phyloP scores from a whole-genome alignment of 176 grass and related monocot species.

The Carex pumila region DNA sequence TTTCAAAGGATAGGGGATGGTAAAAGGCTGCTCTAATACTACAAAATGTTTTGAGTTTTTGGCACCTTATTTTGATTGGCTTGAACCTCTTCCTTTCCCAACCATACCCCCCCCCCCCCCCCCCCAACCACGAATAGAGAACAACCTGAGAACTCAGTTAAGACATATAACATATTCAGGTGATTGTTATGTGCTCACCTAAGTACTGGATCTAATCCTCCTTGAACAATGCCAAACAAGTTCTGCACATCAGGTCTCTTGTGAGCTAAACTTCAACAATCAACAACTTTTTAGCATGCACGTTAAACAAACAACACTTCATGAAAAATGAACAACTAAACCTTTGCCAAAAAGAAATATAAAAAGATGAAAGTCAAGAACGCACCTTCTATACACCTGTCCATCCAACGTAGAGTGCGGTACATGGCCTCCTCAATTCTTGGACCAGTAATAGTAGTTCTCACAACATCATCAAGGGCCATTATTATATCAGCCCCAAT shows the following conservation, averaged over 20 bases:
- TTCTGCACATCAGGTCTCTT: slow-evolving; percentile 89
- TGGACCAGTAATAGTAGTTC: slow-evolving; percentile 95
- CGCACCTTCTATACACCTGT: slow-evolving; percentile 95
- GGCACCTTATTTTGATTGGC: not conserved
- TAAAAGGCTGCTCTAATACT: not conserved
- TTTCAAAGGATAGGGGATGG: not conserved
- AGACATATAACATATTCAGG: not conserved
- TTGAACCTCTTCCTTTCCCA: not conserved
- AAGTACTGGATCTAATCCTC: slow-evolving; percentile 91
- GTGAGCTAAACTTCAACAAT: slow-evolving; percentile 71
- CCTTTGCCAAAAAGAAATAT: not conserved
- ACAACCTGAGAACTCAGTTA: not conserved
- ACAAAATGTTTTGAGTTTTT: not conserved
- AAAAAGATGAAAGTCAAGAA: slow-evolving; percentile 6
- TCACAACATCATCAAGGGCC: slow-evolving; percentile 99
- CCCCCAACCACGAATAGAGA: not conserved
- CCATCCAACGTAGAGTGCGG: slow-evolving; percentile 95
- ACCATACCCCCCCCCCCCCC: not conserved
- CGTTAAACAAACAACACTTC: not conserved
- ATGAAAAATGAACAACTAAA: not conserved
- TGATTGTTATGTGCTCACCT: slow-evolving; percentile 38
- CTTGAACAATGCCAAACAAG: slow-evolving; percentile 98
- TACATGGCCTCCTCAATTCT: slow-evolving; percentile 98
- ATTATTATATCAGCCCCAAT: slow-evolving; percentile 99
- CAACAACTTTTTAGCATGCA: not conserved